Percentiles rank a stretch among this genome's conserved stretches.
These are phyloP conservation scores for Plasmodium adleri DNA, from an alignment of 169 alveolate species.

Conservation along the genomic window DNA sequence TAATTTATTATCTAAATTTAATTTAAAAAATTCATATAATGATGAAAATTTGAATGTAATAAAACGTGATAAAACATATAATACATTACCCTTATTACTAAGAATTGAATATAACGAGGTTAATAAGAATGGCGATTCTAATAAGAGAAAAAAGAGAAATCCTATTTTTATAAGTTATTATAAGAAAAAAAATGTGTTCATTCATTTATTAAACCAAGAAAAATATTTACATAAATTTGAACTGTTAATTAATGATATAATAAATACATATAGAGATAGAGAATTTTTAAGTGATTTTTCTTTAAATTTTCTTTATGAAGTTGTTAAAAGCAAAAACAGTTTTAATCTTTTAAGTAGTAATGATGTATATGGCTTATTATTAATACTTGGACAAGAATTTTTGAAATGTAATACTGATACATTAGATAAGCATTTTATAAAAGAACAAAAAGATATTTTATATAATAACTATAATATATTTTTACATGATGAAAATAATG, in stretches of 20 bases:
- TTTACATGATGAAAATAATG: no score
- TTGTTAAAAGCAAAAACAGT: conserved; percentile 6
- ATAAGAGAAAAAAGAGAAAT: conserved; percentile 21
- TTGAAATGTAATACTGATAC: conserved; percentile 1
- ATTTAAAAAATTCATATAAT: conserved; percentile 12
- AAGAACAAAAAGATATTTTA: not conserved
- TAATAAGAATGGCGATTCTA: not conserved
- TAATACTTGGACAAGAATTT: conserved; percentile 60
- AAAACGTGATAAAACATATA: conserved; percentile 18
- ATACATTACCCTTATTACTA: conserved; percentile 13
- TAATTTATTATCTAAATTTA: conserved; percentile 29
- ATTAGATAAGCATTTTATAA: not conserved
- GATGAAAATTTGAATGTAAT: conserved; percentile 6
- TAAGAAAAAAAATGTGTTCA: conserved; percentile 27
- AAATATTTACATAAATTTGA: conserved; percentile 6
- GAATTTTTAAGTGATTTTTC: conserved; percentile 54
- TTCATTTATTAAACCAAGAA: conserved; percentile 25
- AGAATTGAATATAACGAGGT: conserved; percentile 5
- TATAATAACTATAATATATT: no score
- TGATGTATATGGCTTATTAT: conserved; percentile 16
- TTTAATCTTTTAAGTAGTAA: not conserved
- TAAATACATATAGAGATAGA: conserved; percentile 34
- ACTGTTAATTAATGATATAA: conserved; percentile 42
- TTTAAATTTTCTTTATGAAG: conserved; percentile 29
- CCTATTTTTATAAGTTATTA: not conserved